Evolutionary conservation across 1,139 yeast species (phyloP).

Genomic region (Sugiyamaella xylanicola): DNA sequence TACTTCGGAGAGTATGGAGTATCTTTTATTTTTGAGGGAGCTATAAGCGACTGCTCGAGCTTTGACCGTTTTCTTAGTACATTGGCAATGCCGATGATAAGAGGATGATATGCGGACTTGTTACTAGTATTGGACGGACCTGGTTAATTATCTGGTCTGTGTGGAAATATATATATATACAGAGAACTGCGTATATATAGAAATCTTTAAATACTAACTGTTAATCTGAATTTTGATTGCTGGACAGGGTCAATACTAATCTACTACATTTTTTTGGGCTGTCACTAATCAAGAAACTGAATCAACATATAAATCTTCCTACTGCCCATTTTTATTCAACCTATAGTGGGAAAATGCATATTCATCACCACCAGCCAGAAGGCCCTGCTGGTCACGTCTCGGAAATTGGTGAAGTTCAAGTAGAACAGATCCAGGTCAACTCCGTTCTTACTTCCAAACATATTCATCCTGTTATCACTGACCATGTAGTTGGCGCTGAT

Average conservation of each 20-base stretch:
- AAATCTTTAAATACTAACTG: background rate
- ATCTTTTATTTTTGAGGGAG: too few species aligned
- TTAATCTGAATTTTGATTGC: background rate
- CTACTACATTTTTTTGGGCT: background rate
- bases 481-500: constrained; percentile 33
- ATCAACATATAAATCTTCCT: too few species aligned
- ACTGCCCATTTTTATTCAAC: background rate
- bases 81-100: background rate
- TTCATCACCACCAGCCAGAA: constrained; percentile 14
- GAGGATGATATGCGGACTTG: background rate
- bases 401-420: constrained; percentile 32
- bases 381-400: constrained; percentile 24
- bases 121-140: background rate
- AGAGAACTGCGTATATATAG: background rate
- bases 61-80: too few species aligned
- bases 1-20: too few species aligned
- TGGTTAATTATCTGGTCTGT: background rate
- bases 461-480: constrained; percentile 35
- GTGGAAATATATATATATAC: background rate
- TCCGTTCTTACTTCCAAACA: constrained; percentile 30
- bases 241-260: background rate
- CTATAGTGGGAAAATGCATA: background rate
- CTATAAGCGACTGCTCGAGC: constrained; percentile 1
- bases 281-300: background rate
- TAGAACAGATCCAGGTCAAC: constrained; percentile 33